Evolutionary conservation across 2,329 filamentous ascomycete genomes (phyloP).

Genomic region (Fusarium aywerte): DNA sequence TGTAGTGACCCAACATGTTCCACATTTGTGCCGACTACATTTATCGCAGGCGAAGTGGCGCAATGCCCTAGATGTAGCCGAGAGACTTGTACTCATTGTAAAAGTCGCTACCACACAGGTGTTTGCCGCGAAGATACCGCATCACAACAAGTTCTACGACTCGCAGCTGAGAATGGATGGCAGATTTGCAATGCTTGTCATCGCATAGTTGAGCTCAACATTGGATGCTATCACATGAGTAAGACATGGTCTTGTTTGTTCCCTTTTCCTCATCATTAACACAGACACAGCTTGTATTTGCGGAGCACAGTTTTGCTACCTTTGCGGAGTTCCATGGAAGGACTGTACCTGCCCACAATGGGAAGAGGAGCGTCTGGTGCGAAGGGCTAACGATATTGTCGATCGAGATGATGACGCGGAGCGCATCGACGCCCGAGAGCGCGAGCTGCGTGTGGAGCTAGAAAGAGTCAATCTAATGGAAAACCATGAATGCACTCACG

Average conservation of each 20-base stretch:
- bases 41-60: conserved; percentile 50
- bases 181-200: conserved; percentile 60
- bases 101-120: conserved; percentile 54
- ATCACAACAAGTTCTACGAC: conserved; percentile 53
- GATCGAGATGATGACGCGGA: conserved; percentile 28
- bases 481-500: conserved; percentile 56
- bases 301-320: conserved; percentile 60
- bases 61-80: conserved; percentile 56
- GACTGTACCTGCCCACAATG: conserved; percentile 53
- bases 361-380: conserved; percentile 49
- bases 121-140: conserved; percentile 60
- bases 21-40: conserved; percentile 55
- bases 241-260: conserved; percentile 43
- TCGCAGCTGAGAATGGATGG: conserved; percentile 60
- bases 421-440: rapidly evolving
- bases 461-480: conserved; percentile 16
- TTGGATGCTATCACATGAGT: conserved; percentile 69
- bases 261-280: background rate
- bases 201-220: conserved; percentile 58
- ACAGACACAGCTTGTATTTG: conserved; percentile 56
- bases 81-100: conserved; percentile 64
- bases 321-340: conserved; percentile 58
- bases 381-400: conserved; percentile 50
- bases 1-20: conserved; percentile 59
- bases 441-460: background rate